Evolutionary conservation across 768 basidiomycete species (phyloP).

Genomic region (Tephrocybe sp.): DNA sequence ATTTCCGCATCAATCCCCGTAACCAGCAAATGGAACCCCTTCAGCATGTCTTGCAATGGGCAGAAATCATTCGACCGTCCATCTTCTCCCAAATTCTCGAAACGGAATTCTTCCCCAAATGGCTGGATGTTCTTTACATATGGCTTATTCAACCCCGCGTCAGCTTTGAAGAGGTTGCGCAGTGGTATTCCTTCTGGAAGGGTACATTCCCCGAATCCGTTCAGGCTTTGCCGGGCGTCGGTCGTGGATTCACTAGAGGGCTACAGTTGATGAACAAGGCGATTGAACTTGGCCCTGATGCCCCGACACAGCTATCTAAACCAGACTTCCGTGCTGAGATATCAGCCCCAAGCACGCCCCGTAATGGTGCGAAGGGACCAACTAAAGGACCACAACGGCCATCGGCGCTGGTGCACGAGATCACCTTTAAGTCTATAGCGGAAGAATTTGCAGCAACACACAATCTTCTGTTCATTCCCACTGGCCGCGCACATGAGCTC

Average conservation of each 20-base stretch:
- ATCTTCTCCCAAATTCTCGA: slow-evolving; percentile 85
- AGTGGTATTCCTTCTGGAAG: slow-evolving; percentile 95
- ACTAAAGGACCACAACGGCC: slow-evolving; percentile 34
- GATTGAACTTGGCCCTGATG: slow-evolving; percentile 79
- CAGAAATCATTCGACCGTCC: slow-evolving; percentile 64
- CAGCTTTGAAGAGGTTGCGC: slow-evolving; percentile 88
- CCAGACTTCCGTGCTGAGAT: slow-evolving; percentile 62
- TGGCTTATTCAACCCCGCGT: slow-evolving; percentile 91
- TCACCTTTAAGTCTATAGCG: slow-evolving; percentile 90
- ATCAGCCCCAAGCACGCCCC: slow-evolving; percentile 24
- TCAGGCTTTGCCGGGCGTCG: slow-evolving; percentile 61
- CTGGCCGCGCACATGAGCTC: slow-evolving; percentile 77
- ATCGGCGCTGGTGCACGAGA: slow-evolving; percentile 66
- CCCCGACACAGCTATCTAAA: slow-evolving; percentile 60
- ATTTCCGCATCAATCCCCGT: slow-evolving; percentile 89
- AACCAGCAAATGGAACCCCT: slow-evolving; percentile 86
- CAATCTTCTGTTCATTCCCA: slow-evolving; percentile 87
- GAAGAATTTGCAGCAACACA: slow-evolving; percentile 85
- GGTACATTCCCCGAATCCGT: slow-evolving; percentile 67
- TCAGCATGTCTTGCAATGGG: slow-evolving; percentile 75
- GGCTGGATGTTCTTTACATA: slow-evolving; percentile 85
- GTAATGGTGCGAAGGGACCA: slow-evolving; percentile 26
- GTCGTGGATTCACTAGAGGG: slow-evolving; percentile 81
- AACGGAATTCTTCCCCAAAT: slow-evolving; percentile 94
- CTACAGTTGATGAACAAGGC: slow-evolving; percentile 94